These are phyloP conservation scores for Phialocephala sp. DNA, from an alignment of 2,329 filamentous ascomycete species.

Conservation along the genomic window DNA sequence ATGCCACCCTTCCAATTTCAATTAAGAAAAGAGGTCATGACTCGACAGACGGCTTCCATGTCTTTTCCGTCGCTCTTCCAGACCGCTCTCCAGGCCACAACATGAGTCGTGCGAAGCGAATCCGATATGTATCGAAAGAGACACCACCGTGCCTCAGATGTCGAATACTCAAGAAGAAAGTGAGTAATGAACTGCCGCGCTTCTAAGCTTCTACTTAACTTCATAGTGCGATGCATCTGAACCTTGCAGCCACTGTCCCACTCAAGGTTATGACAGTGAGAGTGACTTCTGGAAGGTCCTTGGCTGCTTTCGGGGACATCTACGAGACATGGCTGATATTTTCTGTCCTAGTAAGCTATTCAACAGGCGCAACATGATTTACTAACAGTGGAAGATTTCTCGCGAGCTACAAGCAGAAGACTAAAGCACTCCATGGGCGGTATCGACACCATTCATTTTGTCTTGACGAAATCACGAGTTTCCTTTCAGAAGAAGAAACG, in stretches of 20 bases:
- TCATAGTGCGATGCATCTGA: constrained; percentile 27
- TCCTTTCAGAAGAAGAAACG: constrained; percentile 30
- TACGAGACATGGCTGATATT: constrained; percentile 24
- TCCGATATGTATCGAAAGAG: constrained; percentile 14
- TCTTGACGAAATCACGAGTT: constrained; percentile 31
- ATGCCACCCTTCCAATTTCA: neutral
- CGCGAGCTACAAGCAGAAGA: constrained; percentile 23
- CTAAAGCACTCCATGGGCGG: constrained; percentile 20
- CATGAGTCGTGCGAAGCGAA: constrained; percentile 17
- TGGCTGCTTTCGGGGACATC: constrained; percentile 30
- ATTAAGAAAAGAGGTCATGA: neutral
- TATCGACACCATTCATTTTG: constrained; percentile 27
- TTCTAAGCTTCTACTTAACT: neutral
- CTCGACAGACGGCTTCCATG: neutral
- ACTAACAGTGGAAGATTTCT: constrained; percentile 22
- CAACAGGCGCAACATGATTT: neutral
- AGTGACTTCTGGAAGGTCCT: constrained; percentile 36
- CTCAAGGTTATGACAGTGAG: constrained; percentile 30
- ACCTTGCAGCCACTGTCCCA: constrained; percentile 30
- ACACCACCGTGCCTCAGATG: constrained; percentile 28
- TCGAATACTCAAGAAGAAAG: constrained; percentile 32
- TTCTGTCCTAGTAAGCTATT: constrained; percentile 30
- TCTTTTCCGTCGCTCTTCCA: neutral
- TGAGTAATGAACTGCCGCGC: neutral
- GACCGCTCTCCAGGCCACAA: neutral